Conservation (phyloP, 2,329 filamentous ascomycete species). For the Colletotrichum viniferum region DNA sequence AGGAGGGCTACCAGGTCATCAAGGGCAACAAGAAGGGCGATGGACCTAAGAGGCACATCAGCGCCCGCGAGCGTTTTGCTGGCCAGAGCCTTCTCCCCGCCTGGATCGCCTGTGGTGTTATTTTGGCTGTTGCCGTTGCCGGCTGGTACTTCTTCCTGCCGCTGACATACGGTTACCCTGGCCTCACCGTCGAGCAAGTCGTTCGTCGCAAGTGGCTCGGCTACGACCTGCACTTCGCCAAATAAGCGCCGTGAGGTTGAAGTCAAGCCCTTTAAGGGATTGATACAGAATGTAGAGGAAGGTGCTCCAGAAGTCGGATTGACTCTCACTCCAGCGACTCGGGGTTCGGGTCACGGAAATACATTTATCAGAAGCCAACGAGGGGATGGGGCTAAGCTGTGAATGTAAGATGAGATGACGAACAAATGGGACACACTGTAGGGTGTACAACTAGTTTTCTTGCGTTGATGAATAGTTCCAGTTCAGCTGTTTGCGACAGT, state of each 20-base stretch:
- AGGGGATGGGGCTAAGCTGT: neutral
- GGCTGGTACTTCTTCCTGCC: slow-evolving; percentile 95
- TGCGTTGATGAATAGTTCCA: slow-evolving; percentile 1
- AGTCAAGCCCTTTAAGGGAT: neutral
- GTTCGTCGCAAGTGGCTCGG: slow-evolving; percentile 90
- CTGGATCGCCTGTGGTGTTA: slow-evolving; percentile 78
- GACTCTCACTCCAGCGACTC: neutral
- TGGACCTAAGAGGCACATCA: slow-evolving; percentile 64
- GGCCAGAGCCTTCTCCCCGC: slow-evolving; percentile 76
- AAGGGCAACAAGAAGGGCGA: slow-evolving; percentile 51
- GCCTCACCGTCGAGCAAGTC: slow-evolving; percentile 79
- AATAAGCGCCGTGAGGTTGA: slow-evolving; percentile 61
- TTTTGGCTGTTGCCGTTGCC: slow-evolving; percentile 71
- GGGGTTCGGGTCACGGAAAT: neutral
- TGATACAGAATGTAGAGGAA: neutral
- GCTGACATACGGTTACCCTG: slow-evolving; percentile 93
- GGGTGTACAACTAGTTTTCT: slow-evolving; percentile 17
- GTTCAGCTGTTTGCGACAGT: neutral
- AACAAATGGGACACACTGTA: slow-evolving; percentile 1
- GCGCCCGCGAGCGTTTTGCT: slow-evolving; percentile 81
- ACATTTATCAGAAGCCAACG: neutral
- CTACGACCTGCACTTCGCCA: slow-evolving; percentile 98
- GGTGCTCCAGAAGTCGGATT: neutral
- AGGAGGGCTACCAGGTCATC: slow-evolving; percentile 50
- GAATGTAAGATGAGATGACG: slow-evolving; percentile 11